Base-by-base conservation (phyloP, 1,139 yeast genomes). In the Hansenula sp. region DNA sequence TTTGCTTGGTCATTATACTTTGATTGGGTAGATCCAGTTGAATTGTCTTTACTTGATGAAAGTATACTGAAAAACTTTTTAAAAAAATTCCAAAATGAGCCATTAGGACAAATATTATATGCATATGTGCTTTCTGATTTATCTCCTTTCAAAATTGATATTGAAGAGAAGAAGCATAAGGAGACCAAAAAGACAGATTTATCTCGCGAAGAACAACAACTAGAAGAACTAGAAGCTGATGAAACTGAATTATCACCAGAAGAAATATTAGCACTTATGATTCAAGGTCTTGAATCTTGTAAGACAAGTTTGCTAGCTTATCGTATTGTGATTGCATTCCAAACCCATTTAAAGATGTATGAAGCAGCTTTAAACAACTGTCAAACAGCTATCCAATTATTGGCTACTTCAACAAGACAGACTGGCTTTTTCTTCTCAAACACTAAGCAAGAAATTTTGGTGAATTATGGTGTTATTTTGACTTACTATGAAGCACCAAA, bases 401-500 rank as follows among this genome's bases (percentile, higher is more conserved):
- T 84, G 19, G 77, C 82, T 0, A 71, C 69, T 21, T 52, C 71
- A 13, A 71, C 71, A 27, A 61, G 75, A 38, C 61, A 65, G 13
- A 63, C 75, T 3, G 80, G 82, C 0, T 62, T 71, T 8, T 58
- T 64, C 18, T 68, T 85, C 36, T 56, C 59, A 2, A 65, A 79
- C 45, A 69, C 89, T 1, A 76, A 73, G 48, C 73, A 72, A 41
- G 84, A 81, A 41, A 64, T 87, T 21, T 68, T 83, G 20, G 73
- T 89, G 37, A 70, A 77, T 16, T 68, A 87, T 41, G 97, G 95
- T 1, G 75, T 82, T 2, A 75, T 85, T 1, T 86, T 88, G 55
- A 87, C 95, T 0, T 83, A 85, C 55, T 75, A 81, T 56, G 96
- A 90, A 57, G 86, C 96, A 0, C 98, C 97, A 6, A 88, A 88